Conservation (phyloP, 352 stramenopile genomes). For the Globisporangium lucens region DNA sequence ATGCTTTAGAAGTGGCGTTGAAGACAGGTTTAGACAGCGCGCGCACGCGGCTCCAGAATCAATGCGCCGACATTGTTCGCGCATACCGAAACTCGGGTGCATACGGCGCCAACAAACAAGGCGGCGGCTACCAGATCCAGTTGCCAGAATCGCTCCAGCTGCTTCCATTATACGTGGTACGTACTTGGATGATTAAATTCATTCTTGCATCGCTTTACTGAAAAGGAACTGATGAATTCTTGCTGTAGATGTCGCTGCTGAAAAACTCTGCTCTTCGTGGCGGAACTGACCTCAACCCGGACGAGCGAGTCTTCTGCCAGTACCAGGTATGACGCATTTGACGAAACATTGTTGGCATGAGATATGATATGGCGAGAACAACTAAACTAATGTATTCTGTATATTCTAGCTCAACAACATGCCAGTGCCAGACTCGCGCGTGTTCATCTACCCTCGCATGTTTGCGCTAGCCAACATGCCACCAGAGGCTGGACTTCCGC, state of each 20-base stretch:
- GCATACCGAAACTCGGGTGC: conserved; percentile 84
- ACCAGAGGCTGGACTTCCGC: conserved; percentile 78
- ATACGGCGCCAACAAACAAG: conserved; percentile 58
- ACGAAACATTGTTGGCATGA: conserved; percentile 3
- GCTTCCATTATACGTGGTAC: conserved; percentile 93
- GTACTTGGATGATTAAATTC: conserved; percentile 15
- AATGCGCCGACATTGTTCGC: conserved; percentile 93
- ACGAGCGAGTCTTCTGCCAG: conserved; percentile 94
- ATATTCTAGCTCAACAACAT: conserved; percentile 90
- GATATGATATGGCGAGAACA: not conserved
- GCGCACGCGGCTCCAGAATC: conserved; percentile 89
- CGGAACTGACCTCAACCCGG: conserved; percentile 94
- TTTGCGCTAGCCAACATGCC: conserved; percentile 95
- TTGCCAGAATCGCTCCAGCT: conserved; percentile 92
- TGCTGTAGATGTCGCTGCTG: conserved; percentile 91
- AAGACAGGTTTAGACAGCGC: conserved; percentile 95
- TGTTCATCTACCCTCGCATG: conserved; percentile 97
- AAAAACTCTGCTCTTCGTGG: conserved; percentile 98
- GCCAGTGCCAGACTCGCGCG: conserved; percentile 85
- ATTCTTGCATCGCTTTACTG: conserved; percentile 5
- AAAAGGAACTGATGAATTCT: not conserved
- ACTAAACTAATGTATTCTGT: not conserved
- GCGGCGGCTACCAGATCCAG: conserved; percentile 73
- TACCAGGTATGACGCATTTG: conserved; percentile 52
- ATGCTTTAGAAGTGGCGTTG: conserved; percentile 91